Conservation (phyloP, 345 rosid genomes). For the Aquilaria malaccensis region DNA sequence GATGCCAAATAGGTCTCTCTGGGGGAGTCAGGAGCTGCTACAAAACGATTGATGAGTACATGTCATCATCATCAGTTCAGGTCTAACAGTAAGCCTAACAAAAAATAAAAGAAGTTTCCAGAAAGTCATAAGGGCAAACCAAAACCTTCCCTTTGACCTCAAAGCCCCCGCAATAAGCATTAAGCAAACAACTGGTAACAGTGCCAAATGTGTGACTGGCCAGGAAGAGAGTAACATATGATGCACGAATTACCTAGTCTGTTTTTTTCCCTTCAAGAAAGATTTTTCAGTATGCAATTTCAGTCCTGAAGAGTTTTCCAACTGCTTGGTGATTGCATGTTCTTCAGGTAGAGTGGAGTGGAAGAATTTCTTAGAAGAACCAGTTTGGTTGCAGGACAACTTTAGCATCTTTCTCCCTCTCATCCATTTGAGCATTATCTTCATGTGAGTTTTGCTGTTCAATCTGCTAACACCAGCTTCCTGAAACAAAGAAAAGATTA, state of each 20-base stretch:
- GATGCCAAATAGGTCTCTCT: no score
- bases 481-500: constrained; percentile 20
- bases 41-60: no score
- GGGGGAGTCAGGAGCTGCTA: no score
- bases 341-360: constrained; percentile 69
- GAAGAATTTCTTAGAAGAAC: constrained; percentile 73
- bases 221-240: no score
- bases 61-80: no score
- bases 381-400: constrained; percentile 71
- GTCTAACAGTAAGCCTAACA: no score
- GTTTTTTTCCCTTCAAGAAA: constrained; percentile 17
- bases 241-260: constrained; percentile 13
- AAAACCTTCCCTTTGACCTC: no score
- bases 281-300: constrained; percentile 25
- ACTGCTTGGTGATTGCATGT: constrained; percentile 28
- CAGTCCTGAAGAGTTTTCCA: constrained; percentile 13
- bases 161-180: no score
- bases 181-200: no score
- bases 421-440: constrained; percentile 96
- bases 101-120: no score
- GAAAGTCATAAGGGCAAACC: no score
- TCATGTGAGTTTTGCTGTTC: constrained; percentile 91
- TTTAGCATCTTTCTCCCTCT: constrained; percentile 82
- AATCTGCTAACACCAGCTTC: constrained; percentile 66
- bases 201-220: no score